Percentiles rank a stretch among this genome's conserved stretches.
phyloP scores from a whole-genome alignment of 495 filamentous ascomycete species.

The Daldinia childiae region DNA sequence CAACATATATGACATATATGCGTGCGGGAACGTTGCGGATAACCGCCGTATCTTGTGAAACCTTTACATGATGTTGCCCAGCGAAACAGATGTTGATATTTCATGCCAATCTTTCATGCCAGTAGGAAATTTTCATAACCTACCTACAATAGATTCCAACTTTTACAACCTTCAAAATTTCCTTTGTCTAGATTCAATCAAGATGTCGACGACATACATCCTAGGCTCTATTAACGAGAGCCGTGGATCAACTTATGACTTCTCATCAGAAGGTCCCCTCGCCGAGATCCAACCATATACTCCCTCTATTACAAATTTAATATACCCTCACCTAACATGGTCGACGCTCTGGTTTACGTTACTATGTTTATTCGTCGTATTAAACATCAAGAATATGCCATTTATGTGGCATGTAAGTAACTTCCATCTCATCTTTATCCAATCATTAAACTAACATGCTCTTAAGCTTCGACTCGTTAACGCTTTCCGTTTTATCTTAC shows the following conservation, averaged over 20 bases:
- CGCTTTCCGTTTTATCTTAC: slow-evolving; percentile 45
- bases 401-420: slow-evolving; percentile 43
- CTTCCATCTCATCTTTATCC: not conserved
- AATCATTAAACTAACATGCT: slow-evolving; percentile 2
- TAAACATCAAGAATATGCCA: slow-evolving; percentile 41
- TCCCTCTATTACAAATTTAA: slow-evolving; percentile 24
- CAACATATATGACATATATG: slow-evolving; percentile 29
- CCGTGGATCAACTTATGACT: slow-evolving; percentile 29
- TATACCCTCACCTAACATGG: slow-evolving; percentile 40
- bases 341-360: slow-evolving; percentile 41
- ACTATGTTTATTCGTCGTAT: slow-evolving; percentile 33
- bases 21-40: slow-evolving; percentile 13
- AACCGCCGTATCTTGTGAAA: slow-evolving; percentile 12
- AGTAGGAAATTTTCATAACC: not conserved
- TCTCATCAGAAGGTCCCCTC: slow-evolving; percentile 21
- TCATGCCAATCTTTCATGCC: slow-evolving; percentile 16
- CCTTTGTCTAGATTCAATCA: slow-evolving; percentile 10
- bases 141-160: not conserved
- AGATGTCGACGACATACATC: slow-evolving; percentile 43
- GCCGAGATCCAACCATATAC: slow-evolving; percentile 16
- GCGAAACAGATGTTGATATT: slow-evolving; percentile 20
- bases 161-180: slow-evolving; percentile 8
- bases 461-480: slow-evolving; percentile 41
- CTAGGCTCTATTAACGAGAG: slow-evolving; percentile 39
- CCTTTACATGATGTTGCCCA: slow-evolving; percentile 3